Evolutionary conservation across 2,329 filamentous ascomycete species (phyloP), one percentile per base, ranked within the genome.

Genomic region (Aspergillus pseudotamarii): DNA sequence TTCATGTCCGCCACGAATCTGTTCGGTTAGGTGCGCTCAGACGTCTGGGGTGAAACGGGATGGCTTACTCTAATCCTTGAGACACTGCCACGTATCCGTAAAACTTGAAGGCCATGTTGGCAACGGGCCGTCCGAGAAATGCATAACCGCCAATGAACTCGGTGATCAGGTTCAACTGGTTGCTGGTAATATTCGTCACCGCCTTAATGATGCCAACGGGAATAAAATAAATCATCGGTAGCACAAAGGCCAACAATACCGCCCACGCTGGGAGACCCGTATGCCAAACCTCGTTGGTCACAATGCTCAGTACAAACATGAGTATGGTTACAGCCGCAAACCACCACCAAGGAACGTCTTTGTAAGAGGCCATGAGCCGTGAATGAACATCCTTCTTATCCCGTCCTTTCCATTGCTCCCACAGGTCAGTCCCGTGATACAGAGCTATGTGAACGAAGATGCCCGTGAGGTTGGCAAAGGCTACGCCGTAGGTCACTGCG

Each of bases 21-120:
- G 58, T 10, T 36, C 6, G 6, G 36, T 59, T 30, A 59, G 48
- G 6, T 16, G 6, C n/a, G 12, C 43, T 50, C 55, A 23, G 38
- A 34, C 19, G 9, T 8, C 30, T 23, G 6, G 21, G 36, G 9
- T 41, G 12, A 19, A 41, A 30, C 12, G 19, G 2, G 9, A 57
- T 6, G 3, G 66, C 74, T 64, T 67, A 77, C 72, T 78, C 76
- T 46, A 90, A 79, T 2, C 87, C 88, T 74, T 90, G 87, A 4
- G 85, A 81, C 82, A 90, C 88, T 74, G 84, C 87, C 58, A 90
- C 84, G 74, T 89, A 90, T 62, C 88, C 87, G 70, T 90, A 91
- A 70, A 89, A 90, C 74, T 91, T 91, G 79, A 91, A 91, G 75
- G 90, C 85, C 83, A 84, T 83, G 64, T 83, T 84, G 38, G 81